phyloP scores from a whole-genome alignment of 768 basidiomycete species.

The Podaxis sp. region DNA sequence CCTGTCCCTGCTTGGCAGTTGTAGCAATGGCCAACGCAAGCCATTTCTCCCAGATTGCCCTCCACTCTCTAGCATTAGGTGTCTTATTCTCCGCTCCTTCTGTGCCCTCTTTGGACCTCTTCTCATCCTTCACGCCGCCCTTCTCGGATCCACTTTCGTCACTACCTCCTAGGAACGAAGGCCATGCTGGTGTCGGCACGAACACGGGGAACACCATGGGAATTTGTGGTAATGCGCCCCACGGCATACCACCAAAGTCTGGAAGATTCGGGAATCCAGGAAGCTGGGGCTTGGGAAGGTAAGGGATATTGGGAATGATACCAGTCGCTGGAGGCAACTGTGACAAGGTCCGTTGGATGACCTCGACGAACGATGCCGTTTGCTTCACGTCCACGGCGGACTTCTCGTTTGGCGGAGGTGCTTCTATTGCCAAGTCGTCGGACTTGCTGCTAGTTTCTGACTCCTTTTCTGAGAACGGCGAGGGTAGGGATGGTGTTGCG shows the following conservation, averaged over 20 bases:
- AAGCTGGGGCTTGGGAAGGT: constrained; percentile 53
- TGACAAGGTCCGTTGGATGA: constrained; percentile 74
- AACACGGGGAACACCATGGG: constrained; percentile 80
- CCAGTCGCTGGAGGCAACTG: constrained; percentile 60
- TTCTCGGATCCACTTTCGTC: constrained; percentile 19
- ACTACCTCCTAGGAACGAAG: constrained; percentile 57
- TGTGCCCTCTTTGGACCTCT: constrained; percentile 27
- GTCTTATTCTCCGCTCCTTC: constrained; percentile 37
- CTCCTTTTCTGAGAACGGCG: not conserved
- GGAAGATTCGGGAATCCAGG: constrained; percentile 72
- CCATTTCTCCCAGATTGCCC: constrained; percentile 78
- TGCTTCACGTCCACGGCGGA: constrained; percentile 42
- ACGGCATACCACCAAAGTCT: constrained; percentile 42
- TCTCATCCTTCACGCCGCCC: constrained; percentile 22
- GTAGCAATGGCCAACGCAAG: constrained; percentile 53
- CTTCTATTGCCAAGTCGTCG: constrained; percentile 12
- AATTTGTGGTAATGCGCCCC: constrained; percentile 63
- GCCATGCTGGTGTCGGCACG: constrained; percentile 67
- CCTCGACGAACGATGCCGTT: constrained; percentile 57
- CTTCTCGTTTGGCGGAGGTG: constrained; percentile 25
- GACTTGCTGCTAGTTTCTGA: not conserved
- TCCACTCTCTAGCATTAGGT: constrained; percentile 55
- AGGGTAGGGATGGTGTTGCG: constrained; percentile 28
- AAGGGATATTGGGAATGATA: constrained; percentile 45
- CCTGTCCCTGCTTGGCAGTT: constrained; percentile 36